Evolutionary conservation across 108 stramenopile species (phyloP), one percentile per base, ranked within the genome.

Genomic region (Skeletonema potamos): DNA sequence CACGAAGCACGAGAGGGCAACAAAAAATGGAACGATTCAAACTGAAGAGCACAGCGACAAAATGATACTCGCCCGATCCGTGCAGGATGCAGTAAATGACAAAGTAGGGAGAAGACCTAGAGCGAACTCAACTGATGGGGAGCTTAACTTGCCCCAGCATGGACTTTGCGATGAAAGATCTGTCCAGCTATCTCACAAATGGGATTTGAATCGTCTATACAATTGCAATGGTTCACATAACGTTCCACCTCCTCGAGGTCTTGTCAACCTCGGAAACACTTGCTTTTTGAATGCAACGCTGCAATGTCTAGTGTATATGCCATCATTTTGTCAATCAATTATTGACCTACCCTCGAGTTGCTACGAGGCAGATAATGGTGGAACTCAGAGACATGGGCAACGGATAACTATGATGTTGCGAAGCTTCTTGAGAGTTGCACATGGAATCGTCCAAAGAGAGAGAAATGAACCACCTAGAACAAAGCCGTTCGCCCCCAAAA

Each of bases 261-360:
- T 99, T 27, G 51, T 72, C 29, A 99, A 99, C 70, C 73, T 96
- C 12, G 98, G 98, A 59, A 99, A 99, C 67, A 99, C 97, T 6
- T 99, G 98, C 82, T 99, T 96, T 74, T 64, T 99, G 61, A 99
- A 99, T 77, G 83, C 95, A 29, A 96, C 92, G 6, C 55, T 99
- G 13, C 98, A 99, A 66, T 98, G 97, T 71, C 77, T 99, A 24
- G 76, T 85, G 27, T 86, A 97, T 74, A 61, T 85, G 34, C 96
- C 98, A 57, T 84, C 91, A 5, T 90, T 99, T 64, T 92, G 86
- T 17, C 96, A 97, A 74, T 73, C 85, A 10, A 67, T 94, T 27
- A 58, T 86, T 2, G 62, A 72, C 5, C 66, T 92, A 17, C 84
- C 88, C 0, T 62, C 71, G 12, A 72, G 57, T 22, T 73, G 70